phyloP scores from a whole-genome alignment of 2,329 filamentous ascomycete genomes.

The Botrytis galanthina region DNA sequence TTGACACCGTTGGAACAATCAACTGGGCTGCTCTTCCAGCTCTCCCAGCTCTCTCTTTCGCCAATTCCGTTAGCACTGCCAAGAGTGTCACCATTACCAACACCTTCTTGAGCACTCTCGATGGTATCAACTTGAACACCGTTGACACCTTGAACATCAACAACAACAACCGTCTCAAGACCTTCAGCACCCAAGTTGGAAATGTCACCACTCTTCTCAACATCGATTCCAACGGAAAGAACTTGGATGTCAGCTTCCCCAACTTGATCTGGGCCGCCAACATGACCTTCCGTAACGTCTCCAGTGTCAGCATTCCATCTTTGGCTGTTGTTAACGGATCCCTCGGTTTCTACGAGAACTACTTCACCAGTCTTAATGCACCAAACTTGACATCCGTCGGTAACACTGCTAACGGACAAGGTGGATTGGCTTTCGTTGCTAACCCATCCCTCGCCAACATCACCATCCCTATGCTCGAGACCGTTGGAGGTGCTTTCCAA shows the following conservation, averaged over 20 bases:
- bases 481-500: conserved; percentile 74
- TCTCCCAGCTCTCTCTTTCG: conserved; percentile 59
- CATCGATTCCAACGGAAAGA: conserved; percentile 76
- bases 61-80: conserved; percentile 62
- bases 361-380: conserved; percentile 58
- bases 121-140: conserved; percentile 76
- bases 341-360: conserved; percentile 79
- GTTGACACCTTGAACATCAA: conserved; percentile 75
- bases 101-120: conserved; percentile 75
- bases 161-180: conserved; percentile 82
- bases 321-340: conserved; percentile 73
- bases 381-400: conserved; percentile 70
- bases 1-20: conserved; percentile 66
- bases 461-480: conserved; percentile 65
- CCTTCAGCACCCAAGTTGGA: conserved; percentile 72
- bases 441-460: conserved; percentile 69
- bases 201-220: conserved; percentile 70
- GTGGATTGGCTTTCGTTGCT: conserved; percentile 61
- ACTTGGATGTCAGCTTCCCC: conserved; percentile 69
- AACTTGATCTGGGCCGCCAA: conserved; percentile 76
- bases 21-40: conserved; percentile 68
- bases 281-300: conserved; percentile 80
- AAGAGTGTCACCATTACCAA: conserved; percentile 74
- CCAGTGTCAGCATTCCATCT: conserved; percentile 68
- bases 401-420: conserved; percentile 37